Conservation (phyloP, 371 early-diverging fungal species). For the Parasitella parasitica region DNA sequence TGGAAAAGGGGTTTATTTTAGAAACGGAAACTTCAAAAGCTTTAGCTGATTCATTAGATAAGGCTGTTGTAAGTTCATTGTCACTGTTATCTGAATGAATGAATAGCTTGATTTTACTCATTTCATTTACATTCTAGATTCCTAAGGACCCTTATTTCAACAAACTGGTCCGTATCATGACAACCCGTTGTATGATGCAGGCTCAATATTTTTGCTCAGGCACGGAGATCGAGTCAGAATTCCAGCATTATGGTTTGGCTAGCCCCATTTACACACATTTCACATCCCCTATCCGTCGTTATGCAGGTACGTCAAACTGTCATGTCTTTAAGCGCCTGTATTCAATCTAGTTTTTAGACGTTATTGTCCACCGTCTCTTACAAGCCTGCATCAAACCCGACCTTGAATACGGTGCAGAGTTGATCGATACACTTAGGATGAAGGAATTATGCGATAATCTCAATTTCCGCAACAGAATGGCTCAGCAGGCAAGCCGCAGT, state of each 20-base stretch:
- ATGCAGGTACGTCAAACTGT: slow-evolving; percentile 61
- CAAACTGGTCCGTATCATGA: slow-evolving; percentile 87
- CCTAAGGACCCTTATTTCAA: slow-evolving; percentile 85
- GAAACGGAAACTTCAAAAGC: slow-evolving; percentile 62
- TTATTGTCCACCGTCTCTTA: slow-evolving; percentile 92
- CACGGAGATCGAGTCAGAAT: slow-evolving; percentile 71
- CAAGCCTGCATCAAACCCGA: slow-evolving; percentile 75
- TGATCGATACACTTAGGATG: slow-evolving; percentile 80
- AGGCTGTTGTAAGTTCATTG: slow-evolving; percentile 52
- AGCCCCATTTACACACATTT: slow-evolving; percentile 90
- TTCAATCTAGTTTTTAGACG: slow-evolving; percentile 57
- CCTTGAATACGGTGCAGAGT: slow-evolving; percentile 61
- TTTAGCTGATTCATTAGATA: slow-evolving; percentile 84
- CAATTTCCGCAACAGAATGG: slow-evolving; percentile 94
- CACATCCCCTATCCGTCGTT: slow-evolving; percentile 96
- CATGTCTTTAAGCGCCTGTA: not conserved
- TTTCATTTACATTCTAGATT: slow-evolving; percentile 38
- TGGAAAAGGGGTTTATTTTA: slow-evolving; percentile 50
- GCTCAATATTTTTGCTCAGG: slow-evolving; percentile 91
- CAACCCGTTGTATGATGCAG: slow-evolving; percentile 94
- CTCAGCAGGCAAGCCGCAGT: slow-evolving; percentile 92
- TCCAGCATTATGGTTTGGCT: slow-evolving; percentile 88
- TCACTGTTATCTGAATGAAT: not conserved
- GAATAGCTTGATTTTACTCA: too few species aligned
- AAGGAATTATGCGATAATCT: slow-evolving; percentile 81